phyloP scores from a whole-genome alignment of 495 filamentous ascomycete species.

The Letharia columbiana region DNA sequence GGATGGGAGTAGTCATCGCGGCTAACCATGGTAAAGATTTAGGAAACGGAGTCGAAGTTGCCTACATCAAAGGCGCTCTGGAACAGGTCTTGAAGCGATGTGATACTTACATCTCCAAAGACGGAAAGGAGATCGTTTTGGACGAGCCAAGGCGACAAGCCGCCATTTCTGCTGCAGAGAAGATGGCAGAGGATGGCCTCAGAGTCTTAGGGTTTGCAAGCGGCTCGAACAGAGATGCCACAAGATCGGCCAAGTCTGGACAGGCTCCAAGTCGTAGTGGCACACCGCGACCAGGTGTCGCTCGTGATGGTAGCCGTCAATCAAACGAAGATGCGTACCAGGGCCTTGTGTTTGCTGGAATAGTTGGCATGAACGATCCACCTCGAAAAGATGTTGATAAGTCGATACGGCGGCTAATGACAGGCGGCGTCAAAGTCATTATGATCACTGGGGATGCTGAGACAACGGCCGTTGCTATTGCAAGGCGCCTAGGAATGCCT shows the following conservation, averaged over 20 bases:
- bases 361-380: slow-evolving; percentile 96
- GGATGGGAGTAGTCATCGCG: slow-evolving; percentile 93
- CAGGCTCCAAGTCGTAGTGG: slow-evolving; percentile 35
- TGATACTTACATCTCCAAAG: slow-evolving; percentile 80
- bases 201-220: slow-evolving; percentile 89
- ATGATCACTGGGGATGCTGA: slow-evolving; percentile 99
- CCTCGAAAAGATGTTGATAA: slow-evolving; percentile 82
- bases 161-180: slow-evolving; percentile 71
- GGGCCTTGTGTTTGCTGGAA: slow-evolving; percentile 77
- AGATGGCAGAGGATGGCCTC: slow-evolving; percentile 88
- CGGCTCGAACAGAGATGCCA: slow-evolving; percentile 40
- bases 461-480: slow-evolving; percentile 88
- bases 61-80: slow-evolving; percentile 90
- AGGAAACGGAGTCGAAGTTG: slow-evolving; percentile 53
- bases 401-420: slow-evolving; percentile 83
- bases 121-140: slow-evolving; percentile 79
- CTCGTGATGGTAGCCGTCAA: slow-evolving; percentile 29
- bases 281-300: slow-evolving; percentile 38
- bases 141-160: slow-evolving; percentile 67
- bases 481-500: slow-evolving; percentile 86
- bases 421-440: slow-evolving; percentile 88
- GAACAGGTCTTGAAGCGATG: slow-evolving; percentile 80
- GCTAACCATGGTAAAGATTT: slow-evolving; percentile 36
- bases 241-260: slow-evolving; percentile 27
- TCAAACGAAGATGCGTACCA: slow-evolving; percentile 66